These are phyloP conservation scores for Trifolium pratense DNA, from an alignment of 306 rosid species.

Conservation along the genomic window DNA sequence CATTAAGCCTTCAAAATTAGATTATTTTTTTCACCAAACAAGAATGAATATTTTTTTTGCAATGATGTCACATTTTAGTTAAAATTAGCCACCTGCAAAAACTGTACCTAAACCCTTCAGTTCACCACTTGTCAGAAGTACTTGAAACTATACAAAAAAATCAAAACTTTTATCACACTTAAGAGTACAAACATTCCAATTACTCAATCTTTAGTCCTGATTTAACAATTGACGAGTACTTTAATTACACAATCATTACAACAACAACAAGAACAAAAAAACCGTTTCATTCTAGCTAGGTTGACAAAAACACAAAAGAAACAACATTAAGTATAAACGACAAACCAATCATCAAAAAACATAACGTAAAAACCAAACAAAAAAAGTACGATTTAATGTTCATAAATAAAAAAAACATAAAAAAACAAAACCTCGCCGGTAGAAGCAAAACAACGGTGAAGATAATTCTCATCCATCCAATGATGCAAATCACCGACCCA, in stretches of 20 bases:
- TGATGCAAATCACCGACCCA: conserved; percentile 96
- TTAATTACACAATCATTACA: conserved; percentile 14
- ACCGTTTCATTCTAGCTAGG: background rate
- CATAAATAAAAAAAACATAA: conserved; percentile 1
- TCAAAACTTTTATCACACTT: conserved; percentile 7
- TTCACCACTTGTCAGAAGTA: conserved; percentile 13
- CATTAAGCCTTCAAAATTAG: conserved; percentile 4
- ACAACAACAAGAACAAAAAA: background rate
- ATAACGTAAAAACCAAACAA: conserved; percentile 1
- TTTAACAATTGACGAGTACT: background rate
- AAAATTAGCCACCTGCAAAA: conserved; percentile 48
- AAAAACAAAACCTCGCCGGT: conserved; percentile 58
- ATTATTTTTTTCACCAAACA: conserved; percentile 16
- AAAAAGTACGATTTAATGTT: background rate
- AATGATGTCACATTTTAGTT: conserved; percentile 15
- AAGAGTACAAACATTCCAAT: conserved; percentile 33
- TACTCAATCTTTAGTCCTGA: conserved; percentile 19
- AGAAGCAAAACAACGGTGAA: conserved; percentile 82
- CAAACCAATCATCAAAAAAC: conserved; percentile 3
- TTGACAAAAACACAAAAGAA: conserved; percentile 21
- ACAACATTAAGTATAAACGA: background rate
- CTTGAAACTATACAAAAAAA: too few species aligned
- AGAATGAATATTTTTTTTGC: conserved; percentile 10
- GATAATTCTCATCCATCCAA: conserved; percentile 95
- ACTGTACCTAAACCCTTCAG: background rate